Conservation (phyloP, 805 yeast species). For the Candida manassasensis region DNA sequence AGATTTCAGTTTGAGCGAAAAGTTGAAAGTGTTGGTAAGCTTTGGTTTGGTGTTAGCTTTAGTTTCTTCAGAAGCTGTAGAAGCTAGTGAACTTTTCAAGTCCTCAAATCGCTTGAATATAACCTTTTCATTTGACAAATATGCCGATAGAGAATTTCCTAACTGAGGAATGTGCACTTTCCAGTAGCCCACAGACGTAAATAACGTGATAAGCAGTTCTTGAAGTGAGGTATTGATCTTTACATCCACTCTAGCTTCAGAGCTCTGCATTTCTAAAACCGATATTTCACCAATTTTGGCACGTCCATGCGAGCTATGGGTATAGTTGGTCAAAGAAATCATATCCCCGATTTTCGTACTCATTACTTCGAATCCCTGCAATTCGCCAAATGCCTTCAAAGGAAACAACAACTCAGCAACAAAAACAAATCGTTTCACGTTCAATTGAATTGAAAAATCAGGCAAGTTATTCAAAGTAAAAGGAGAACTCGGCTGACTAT, state of each 20-base stretch:
- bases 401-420: slow-evolving; percentile 8
- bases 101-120: not conserved
- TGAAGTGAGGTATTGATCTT: slow-evolving; percentile 2
- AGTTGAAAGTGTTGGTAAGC: too few species aligned
- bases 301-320: slow-evolving; percentile 4
- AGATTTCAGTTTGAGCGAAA: slow-evolving; percentile 21
- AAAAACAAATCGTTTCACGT: slow-evolving; percentile 3
- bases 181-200: slow-evolving; percentile 8
- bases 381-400: slow-evolving; percentile 6
- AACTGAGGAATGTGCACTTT: slow-evolving; percentile 9
- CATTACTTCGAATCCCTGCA: slow-evolving; percentile 2
- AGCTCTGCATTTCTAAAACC: slow-evolving; percentile 9
- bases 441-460: slow-evolving; percentile 1
- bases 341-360: slow-evolving; percentile 2
- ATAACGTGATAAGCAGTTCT: slow-evolving; percentile 3
- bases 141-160: slow-evolving; percentile 3
- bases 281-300: slow-evolving; percentile 6
- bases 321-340: not conserved
- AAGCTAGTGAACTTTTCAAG: not conserved
- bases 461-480: too few species aligned
- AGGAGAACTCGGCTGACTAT: too few species aligned
- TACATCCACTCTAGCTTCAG: slow-evolving; percentile 6
- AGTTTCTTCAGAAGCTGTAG: not conserved
- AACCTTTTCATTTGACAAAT: not conserved
- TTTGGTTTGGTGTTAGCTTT: not conserved